Evolutionary conservation across 257 asterid genomes (phyloP).

Genomic region (Solanum appendiculatum): DNA sequence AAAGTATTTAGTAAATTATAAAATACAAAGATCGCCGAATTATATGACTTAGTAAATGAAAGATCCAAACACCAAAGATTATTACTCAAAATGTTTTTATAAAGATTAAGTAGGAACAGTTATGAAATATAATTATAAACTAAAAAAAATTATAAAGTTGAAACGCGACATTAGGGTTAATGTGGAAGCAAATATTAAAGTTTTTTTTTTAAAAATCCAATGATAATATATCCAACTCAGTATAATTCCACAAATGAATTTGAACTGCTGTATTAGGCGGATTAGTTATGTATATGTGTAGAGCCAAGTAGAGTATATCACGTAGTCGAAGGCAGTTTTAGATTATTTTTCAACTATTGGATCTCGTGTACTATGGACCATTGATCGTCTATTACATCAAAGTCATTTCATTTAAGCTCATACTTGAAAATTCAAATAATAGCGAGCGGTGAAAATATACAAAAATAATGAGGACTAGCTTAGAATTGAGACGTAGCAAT

Average conservation of each 20-base stretch:
- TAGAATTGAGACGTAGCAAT: not conserved
- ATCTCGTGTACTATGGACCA: too few species aligned
- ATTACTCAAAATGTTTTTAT: not conserved
- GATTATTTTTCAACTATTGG: too few species aligned
- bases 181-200: not conserved
- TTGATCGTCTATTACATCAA: too few species aligned
- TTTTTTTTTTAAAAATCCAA: too few species aligned
- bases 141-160: not conserved
- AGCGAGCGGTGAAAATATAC: not conserved
- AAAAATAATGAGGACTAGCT: not conserved
- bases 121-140: not conserved
- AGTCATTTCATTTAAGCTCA: not conserved
- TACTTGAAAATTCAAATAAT: too few species aligned
- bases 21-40: not conserved
- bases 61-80: not conserved
- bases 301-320: not conserved
- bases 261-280: not conserved
- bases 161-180: not conserved
- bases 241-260: too few species aligned
- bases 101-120: not conserved
- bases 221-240: too few species aligned
- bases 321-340: not conserved
- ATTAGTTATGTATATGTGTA: not conserved
- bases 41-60: conserved; percentile 1
- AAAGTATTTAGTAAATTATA: not conserved